Conservation (phyloP, 2,329 filamentous ascomycete genomes). For the Curvularia sp. region DNA sequence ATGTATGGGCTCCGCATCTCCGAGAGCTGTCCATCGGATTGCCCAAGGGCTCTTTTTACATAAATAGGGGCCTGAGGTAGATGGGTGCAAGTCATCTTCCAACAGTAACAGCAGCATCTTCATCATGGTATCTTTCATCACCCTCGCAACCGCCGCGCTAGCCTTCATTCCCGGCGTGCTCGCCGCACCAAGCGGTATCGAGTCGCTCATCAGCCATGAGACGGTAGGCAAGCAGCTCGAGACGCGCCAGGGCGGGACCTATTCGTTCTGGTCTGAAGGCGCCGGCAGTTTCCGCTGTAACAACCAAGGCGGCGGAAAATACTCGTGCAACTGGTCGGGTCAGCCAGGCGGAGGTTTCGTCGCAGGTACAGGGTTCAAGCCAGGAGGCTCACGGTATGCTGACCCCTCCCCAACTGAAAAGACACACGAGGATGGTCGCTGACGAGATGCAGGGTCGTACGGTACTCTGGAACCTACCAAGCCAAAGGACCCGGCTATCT, state of each 20-base stretch:
- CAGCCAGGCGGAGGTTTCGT: slow-evolving; percentile 26
- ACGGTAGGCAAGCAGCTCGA: slow-evolving; percentile 20
- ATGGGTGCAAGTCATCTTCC: neutral
- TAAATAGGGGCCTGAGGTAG: neutral
- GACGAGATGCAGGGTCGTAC: slow-evolving; percentile 20
- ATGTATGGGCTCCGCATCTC: neutral
- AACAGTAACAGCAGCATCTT: neutral
- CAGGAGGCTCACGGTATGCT: slow-evolving; percentile 43
- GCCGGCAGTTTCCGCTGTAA: slow-evolving; percentile 34
- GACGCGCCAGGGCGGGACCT: slow-evolving; percentile 51
- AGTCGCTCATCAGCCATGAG: slow-evolving; percentile 11
- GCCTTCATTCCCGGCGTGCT: neutral
- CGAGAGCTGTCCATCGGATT: neutral
- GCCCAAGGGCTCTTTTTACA: neutral
- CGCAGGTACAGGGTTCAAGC: slow-evolving; percentile 41
- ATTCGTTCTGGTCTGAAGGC: slow-evolving; percentile 66
- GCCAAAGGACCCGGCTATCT: slow-evolving; percentile 34
- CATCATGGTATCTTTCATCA: slow-evolving; percentile 12
- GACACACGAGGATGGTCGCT: neutral
- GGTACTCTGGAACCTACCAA: slow-evolving; percentile 32
- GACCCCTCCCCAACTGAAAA: neutral
- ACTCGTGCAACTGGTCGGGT: slow-evolving; percentile 30
- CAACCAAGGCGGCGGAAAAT: slow-evolving; percentile 31
- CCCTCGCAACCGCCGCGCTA: slow-evolving; percentile 6
- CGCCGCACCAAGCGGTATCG: slow-evolving; percentile 8